Evolutionary conservation across 208 protist species (phyloP).

Genomic region (Leishmania amazonensis): DNA sequence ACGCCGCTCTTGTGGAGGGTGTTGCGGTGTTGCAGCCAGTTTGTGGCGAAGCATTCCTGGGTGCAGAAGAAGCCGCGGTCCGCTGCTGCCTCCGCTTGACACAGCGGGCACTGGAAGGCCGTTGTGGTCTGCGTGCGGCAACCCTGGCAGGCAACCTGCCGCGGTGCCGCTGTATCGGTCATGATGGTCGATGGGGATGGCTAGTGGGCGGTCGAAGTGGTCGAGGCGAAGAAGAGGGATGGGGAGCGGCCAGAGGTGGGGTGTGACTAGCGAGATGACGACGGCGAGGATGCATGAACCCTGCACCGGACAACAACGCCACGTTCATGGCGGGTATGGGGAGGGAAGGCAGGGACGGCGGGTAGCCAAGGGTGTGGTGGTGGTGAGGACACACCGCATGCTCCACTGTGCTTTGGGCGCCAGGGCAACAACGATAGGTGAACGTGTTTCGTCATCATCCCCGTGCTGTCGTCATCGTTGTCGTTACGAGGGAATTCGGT

Average conservation of each 20-base stretch:
- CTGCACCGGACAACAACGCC: neutral
- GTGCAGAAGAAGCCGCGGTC: constrained; percentile 82
- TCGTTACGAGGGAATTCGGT: neutral
- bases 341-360: neutral
- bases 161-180: neutral
- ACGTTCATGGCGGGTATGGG: neutral
- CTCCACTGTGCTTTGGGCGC: neutral
- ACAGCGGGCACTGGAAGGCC: constrained; percentile 84
- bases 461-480: neutral
- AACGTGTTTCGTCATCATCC: too few species aligned
- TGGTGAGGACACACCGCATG: neutral
- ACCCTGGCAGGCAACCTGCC: constrained; percentile 47
- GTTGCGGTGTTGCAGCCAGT: constrained; percentile 79
- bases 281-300: neutral
- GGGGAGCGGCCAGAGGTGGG: neutral
- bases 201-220: neutral
- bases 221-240: neutral
- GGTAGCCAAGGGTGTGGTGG: neutral
- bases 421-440: neutral
- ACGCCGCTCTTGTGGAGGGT: constrained; percentile 72
- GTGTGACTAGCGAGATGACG: neutral
- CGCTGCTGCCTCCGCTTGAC: constrained; percentile 65
- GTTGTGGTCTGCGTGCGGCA: constrained; percentile 47
- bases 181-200: neutral
- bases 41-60: constrained; percentile 81